Base-by-base conservation (phyloP, 768 basidiomycete genomes). In the Chalciporus pseudorubinellus region DNA sequence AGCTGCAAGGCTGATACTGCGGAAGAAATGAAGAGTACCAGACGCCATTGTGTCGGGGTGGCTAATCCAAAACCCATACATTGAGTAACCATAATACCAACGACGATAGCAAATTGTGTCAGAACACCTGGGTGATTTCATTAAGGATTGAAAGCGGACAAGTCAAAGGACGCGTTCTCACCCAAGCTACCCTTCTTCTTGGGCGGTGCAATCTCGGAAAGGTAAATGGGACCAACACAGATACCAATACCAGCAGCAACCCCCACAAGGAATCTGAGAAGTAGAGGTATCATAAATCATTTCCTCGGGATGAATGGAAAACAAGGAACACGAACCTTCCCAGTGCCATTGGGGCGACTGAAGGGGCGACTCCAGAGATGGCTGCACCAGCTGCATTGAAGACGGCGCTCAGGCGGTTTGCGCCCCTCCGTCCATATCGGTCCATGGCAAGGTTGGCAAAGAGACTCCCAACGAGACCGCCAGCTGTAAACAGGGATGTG, bases 31-130 rank as follows among this genome's bases (percentile, higher is more conserved):
- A 84, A 66, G 19, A 89, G 75, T 19, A 92, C 89, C 39, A 78
- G 58, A 36, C 90, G 83, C 90, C 90, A 93, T 43, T 77, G 66
- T 16, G 63, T 46, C 2, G 87, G 87, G 10, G 83, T 83, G 14
- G 91, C 85, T 43, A 89, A 75, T 46, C 72, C 66, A 33, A 93
- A 74, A 3, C 92, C 92, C 53, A 91, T 73, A 5, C 76, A 69
- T 63, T 98, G 95, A 1, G 93, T 89, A n/a, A 83, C 65, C 77
- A 95, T 85, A 56, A 97, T 87, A 24, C 91, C 91, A 47, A 91
- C 69, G 29, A 95, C 91, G 60, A 95, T 87, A 34, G 80, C 83
- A 22, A 94, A 71, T 59, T 93, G 92, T 1, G 87, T 90, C 24
- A 93, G 74, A 22, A 92, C 86, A 19, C 89, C 89, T 89, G 52